Conservation (phyloP, 2,329 filamentous ascomycete species). For the Penicillium sclerotigenum region DNA sequence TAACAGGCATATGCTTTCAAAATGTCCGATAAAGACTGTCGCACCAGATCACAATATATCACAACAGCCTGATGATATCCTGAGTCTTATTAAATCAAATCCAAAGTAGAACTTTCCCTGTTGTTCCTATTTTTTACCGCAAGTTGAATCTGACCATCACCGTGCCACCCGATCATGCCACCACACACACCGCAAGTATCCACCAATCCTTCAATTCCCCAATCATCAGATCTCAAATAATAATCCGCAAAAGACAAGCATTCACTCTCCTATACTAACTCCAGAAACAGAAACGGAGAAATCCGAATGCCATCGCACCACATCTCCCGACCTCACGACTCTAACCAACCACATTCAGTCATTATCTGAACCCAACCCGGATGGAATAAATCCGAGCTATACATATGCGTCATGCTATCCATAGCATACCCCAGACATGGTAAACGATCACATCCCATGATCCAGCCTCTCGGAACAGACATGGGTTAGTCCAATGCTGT, state of each 20-base stretch:
- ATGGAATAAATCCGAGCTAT: background rate
- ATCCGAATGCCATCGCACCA: constrained; percentile 9
- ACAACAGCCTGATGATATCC: background rate
- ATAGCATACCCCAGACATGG: background rate
- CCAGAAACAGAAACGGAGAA: background rate
- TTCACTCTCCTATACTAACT: background rate
- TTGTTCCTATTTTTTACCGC: background rate
- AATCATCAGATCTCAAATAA: constrained; percentile 2
- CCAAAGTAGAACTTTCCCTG: background rate
- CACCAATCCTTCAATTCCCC: background rate
- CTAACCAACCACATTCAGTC: background rate
- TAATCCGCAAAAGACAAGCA: background rate
- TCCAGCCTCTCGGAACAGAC: background rate
- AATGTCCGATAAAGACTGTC: background rate
- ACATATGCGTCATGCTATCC: constrained; percentile 10
- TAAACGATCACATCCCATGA: background rate
- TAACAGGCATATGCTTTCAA: background rate
- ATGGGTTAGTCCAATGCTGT: constrained; percentile 2
- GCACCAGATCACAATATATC: background rate
- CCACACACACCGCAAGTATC: background rate
- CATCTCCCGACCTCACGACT: constrained; percentile 15
- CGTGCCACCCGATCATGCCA: constrained; percentile 10
- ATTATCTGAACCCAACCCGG: background rate
- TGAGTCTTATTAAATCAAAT: background rate
- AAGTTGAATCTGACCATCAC: constrained; percentile 6